Percentiles rank a stretch among this genome's conserved stretches.
These are phyloP conservation scores for Parsonsia alboflavescens DNA, from an alignment of 257 asterid genomes.

Conservation along the genomic window DNA sequence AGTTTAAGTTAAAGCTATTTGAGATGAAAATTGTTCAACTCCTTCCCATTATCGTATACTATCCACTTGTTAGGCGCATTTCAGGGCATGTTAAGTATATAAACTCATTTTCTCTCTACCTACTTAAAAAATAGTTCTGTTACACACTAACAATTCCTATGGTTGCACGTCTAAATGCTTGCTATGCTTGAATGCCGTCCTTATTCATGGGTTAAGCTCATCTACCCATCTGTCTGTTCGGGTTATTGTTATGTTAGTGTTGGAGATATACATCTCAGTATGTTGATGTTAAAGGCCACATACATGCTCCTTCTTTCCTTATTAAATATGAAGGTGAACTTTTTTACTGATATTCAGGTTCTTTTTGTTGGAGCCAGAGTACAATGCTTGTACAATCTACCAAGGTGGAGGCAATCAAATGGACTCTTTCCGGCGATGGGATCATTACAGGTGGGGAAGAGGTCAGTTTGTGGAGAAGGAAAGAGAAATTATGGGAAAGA, in stretches of 20 bases:
- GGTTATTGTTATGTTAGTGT: neutral
- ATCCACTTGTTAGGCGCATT: too few species aligned
- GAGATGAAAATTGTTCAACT: too few species aligned
- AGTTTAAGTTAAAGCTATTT: too few species aligned
- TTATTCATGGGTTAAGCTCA: neutral
- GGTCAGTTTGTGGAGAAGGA: constrained; percentile 80
- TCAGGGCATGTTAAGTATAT: too few species aligned
- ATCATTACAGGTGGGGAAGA: constrained; percentile 74
- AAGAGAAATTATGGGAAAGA: constrained; percentile 72
- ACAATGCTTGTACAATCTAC: constrained; percentile 61
- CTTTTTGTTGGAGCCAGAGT: constrained; percentile 99
- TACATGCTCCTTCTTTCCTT: constrained; percentile 18
- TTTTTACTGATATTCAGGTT: constrained; percentile 99
- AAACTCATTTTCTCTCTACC: too few species aligned
- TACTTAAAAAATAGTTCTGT: neutral
- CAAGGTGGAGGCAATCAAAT: constrained; percentile 70
- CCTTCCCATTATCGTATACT: too few species aligned
- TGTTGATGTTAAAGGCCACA: neutral
- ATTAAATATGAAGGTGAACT: constrained; percentile 45
- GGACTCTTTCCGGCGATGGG: constrained; percentile 98
- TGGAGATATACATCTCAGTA: neutral
- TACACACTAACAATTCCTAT: neutral
- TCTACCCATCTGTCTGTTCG: neutral
- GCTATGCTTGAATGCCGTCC: neutral
- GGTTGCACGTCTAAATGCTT: neutral